Base-by-base conservation (phyloP, 1,284 basidiomycete genomes). In the Melanopsichium pennsylvanicum region DNA sequence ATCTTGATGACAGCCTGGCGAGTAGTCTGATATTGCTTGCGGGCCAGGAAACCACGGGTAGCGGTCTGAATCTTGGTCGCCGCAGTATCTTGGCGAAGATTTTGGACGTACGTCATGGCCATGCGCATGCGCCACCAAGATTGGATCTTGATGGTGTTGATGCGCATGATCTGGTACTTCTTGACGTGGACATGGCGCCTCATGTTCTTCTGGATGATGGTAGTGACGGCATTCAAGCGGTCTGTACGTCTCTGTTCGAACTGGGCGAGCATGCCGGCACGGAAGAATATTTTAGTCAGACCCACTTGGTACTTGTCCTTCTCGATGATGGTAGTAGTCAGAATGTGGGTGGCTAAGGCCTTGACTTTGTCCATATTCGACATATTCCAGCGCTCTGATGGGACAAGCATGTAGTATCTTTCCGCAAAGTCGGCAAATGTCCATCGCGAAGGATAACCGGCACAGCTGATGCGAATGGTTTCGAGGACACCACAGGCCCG, bases 401-500 rank as follows among this genome's bases (percentile, higher is more conserved):
- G 85, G 2, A 96, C 88, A 37, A 98, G 88, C 90, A 97, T 93
- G 82, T 98, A 98, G 83, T 98, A 98, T 49, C 96, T 88, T 81
- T 97, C 94, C n/a, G 93, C 95, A 82, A 99, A 98, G 82, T 98
- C 95, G 76, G 93, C 93, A 75, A 97, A 98, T 1, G 90, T 94
- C 96, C 96, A 98, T 42, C 96, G 87, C n/a, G 92, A 93, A 19
- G 96, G 96, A 82, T 98, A 99, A 31, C 96, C 96, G 34, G 96
- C 96, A 81, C 95, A 97, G 84, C 92, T 95, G 81, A 99, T 99
- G 54, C 94, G 88, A 78, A 99, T 99, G 2, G 96, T 99, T 82
- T 99, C 96, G 44, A 99, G 85, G 40, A 99, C 96, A 89, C 96
- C 96, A 83, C 96, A 99, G 55, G 96, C 96, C 39, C 96, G 87